Percentiles rank a stretch among this genome's conserved stretches.
phyloP scores from a whole-genome alignment of 768 basidiomycete species.

The Lepiota brunneoincarnata region DNA sequence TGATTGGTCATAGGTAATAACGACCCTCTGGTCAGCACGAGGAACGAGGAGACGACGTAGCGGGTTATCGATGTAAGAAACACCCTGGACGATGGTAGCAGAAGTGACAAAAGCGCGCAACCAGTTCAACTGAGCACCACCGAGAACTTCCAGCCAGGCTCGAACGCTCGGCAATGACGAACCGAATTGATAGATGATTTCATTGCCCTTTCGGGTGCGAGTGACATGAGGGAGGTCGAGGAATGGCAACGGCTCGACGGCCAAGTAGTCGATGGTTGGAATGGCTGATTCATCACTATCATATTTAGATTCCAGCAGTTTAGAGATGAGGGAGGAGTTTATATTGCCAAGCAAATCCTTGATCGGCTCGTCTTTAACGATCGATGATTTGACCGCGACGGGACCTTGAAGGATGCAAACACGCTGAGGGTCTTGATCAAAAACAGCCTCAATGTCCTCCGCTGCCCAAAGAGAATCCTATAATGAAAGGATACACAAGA shows the following conservation, averaged over 20 bases:
- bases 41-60: slow-evolving; percentile 84
- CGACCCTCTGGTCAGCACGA: slow-evolving; percentile 74
- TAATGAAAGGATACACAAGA: slow-evolving; percentile 12
- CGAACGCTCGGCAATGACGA: slow-evolving; percentile 52
- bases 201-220: slow-evolving; percentile 37
- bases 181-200: slow-evolving; percentile 51
- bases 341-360: slow-evolving; percentile 90
- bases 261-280: slow-evolving; percentile 84
- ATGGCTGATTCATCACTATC: slow-evolving; percentile 69
- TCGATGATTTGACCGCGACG: slow-evolving; percentile 87
- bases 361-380: slow-evolving; percentile 89
- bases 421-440: slow-evolving; percentile 97
- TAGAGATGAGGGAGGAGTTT: slow-evolving; percentile 71
- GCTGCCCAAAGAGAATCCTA: slow-evolving; percentile 97
- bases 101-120: slow-evolving; percentile 81
- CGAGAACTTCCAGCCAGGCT: slow-evolving; percentile 82
- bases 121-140: slow-evolving; percentile 84
- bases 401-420: slow-evolving; percentile 98
- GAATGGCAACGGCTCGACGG: slow-evolving; percentile 36
- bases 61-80: slow-evolving; percentile 84
- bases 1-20: slow-evolving; percentile 49
- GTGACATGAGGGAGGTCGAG: slow-evolving; percentile 39
- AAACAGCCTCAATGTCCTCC: slow-evolving; percentile 97
- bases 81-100: slow-evolving; percentile 82
- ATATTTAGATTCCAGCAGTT: slow-evolving; percentile 78